Percentiles rank a stretch among this genome's conserved stretches.
These are phyloP conservation scores for Vanilla planifolia DNA, from an alignment of 106 monocot species.

Conservation along the genomic window DNA sequence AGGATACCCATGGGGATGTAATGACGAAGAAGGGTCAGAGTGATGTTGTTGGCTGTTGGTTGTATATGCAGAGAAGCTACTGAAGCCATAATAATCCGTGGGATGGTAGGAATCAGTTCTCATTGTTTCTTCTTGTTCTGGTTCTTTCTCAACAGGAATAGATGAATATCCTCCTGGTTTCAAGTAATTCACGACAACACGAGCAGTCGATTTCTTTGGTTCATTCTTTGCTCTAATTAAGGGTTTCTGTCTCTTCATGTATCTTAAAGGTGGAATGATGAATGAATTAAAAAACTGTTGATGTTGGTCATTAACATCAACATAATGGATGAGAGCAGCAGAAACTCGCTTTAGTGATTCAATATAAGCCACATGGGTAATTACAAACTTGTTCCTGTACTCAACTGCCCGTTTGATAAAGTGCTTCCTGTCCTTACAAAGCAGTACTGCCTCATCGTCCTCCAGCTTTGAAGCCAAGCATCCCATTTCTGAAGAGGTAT, in stretches of 20 bases:
- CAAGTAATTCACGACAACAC: slow-evolving; percentile 55
- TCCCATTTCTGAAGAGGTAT: slow-evolving; percentile 53
- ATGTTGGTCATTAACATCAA: slow-evolving; percentile 48
- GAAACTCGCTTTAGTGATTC: slow-evolving; percentile 68
- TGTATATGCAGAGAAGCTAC: slow-evolving; percentile 33
- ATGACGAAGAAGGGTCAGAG: slow-evolving; percentile 66
- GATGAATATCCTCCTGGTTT: slow-evolving; percentile 47
- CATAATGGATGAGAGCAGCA: slow-evolving; percentile 43
- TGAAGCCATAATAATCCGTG: slow-evolving; percentile 29
- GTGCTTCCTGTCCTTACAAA: slow-evolving; percentile 82
- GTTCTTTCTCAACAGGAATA: slow-evolving; percentile 57
- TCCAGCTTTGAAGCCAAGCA: slow-evolving; percentile 77
- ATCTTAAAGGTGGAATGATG: slow-evolving; percentile 46
- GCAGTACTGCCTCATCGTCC: slow-evolving; percentile 69
- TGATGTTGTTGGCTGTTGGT: slow-evolving; percentile 42
- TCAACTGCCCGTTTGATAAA: slow-evolving; percentile 85
- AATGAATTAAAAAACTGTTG: slow-evolving; percentile 56
- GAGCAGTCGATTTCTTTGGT: slow-evolving; percentile 15
- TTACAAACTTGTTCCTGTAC: slow-evolving; percentile 58
- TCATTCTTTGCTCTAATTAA: slow-evolving; percentile 22
- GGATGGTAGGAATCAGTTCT: slow-evolving; percentile 45
- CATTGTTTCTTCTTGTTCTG: slow-evolving; percentile 44
- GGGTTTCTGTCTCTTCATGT: slow-evolving; percentile 44
- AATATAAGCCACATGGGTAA: slow-evolving; percentile 64
- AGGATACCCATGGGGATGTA: slow-evolving; percentile 37